Percentiles rank a stretch among this genome's conserved stretches.
Evolutionary conservation across 495 filamentous ascomycete species (phyloP).

Genomic region (Pseudomonodictys pantanalensis): DNA sequence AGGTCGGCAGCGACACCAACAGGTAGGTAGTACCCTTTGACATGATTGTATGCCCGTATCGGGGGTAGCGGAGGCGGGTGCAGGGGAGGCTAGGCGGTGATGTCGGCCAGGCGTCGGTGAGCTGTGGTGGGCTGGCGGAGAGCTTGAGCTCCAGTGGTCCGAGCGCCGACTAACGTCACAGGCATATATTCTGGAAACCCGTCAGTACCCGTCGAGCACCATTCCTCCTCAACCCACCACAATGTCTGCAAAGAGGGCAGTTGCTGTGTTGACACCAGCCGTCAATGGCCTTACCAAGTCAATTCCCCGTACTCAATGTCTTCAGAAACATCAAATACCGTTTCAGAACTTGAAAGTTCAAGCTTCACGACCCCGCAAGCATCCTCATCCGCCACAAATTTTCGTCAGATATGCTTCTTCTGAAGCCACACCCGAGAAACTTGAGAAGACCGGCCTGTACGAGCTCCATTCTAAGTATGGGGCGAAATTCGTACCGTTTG

Average conservation of each 20-base stretch:
- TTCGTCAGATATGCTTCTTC: slow-evolving; percentile 20
- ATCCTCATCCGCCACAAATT: neutral
- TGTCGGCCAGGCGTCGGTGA: slow-evolving; percentile 8
- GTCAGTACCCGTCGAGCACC: slow-evolving; percentile 9
- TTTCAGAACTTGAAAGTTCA: slow-evolving; percentile 2
- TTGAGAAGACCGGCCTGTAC: slow-evolving; percentile 74
- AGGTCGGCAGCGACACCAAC: slow-evolving; percentile 67
- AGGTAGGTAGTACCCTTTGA: slow-evolving; percentile 60
- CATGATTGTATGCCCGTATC: slow-evolving; percentile 43
- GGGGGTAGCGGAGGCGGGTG: slow-evolving; percentile 2
- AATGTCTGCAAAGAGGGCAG: slow-evolving; percentile 25
- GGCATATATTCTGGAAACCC: too few species aligned
- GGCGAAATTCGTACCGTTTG: slow-evolving; percentile 96
- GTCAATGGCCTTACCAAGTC: slow-evolving; percentile 7
- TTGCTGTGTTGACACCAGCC: slow-evolving; percentile 13
- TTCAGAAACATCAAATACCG: neutral
- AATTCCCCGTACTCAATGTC: neutral
- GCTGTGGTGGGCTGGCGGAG: slow-evolving; percentile 11
- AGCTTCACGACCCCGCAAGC: slow-evolving; percentile 21
- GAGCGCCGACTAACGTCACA: too few species aligned
- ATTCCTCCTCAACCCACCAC: slow-evolving; percentile 1
- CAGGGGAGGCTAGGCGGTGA: slow-evolving; percentile 7
- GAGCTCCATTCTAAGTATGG: slow-evolving; percentile 75
- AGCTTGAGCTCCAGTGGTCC: neutral
- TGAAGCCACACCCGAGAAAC: slow-evolving; percentile 30